These are phyloP conservation scores for Centella asiatica DNA, from an alignment of 129 eudicot species.

Conservation along the genomic window DNA sequence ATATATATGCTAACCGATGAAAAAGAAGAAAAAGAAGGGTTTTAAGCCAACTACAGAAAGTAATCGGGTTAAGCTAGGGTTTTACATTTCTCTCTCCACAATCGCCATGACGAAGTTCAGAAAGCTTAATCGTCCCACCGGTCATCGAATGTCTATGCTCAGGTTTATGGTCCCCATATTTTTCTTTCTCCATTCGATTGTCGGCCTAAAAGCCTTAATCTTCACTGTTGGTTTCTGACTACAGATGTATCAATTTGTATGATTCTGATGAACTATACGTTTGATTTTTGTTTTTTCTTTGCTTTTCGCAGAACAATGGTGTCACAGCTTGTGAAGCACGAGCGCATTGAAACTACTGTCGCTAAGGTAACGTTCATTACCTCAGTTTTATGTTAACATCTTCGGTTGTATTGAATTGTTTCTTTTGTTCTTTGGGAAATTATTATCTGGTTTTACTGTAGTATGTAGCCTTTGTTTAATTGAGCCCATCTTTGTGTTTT, in stretches of 20 bases:
- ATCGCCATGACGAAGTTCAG: conserved; percentile 67
- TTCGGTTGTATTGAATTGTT: too few relatives aligned
- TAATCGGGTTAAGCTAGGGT: neutral
- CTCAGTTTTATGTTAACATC: neutral
- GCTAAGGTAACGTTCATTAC: conserved; percentile 46
- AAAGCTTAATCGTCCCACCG: conserved; percentile 84
- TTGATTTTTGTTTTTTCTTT: neutral
- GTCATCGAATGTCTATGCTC: conserved; percentile 87
- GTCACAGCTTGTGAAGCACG: conserved; percentile 90
- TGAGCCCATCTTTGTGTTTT: too few relatives aligned
- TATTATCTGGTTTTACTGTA: too few relatives aligned
- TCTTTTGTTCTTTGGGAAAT: too few relatives aligned
- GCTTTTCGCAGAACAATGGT: conserved; percentile 73
- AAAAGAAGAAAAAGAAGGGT: too few relatives aligned
- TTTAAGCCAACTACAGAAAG: too few relatives aligned
- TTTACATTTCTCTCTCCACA: neutral
- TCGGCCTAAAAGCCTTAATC: neutral
- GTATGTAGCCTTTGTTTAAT: too few relatives aligned
- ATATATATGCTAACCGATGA: too few relatives aligned
- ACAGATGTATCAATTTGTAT: neutral
- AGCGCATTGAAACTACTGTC: conserved; percentile 90
- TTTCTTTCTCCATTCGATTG: neutral
- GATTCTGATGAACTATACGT: neutral
- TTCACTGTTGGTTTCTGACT: neutral
- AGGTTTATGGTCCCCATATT: conserved; percentile 27